A percentile compares a stretch with the other conserved stretches of the same genome.
These are phyloP conservation scores for Eucalyptus grandis DNA, from an alignment of 345 rosid species.

Conservation along the genomic window DNA sequence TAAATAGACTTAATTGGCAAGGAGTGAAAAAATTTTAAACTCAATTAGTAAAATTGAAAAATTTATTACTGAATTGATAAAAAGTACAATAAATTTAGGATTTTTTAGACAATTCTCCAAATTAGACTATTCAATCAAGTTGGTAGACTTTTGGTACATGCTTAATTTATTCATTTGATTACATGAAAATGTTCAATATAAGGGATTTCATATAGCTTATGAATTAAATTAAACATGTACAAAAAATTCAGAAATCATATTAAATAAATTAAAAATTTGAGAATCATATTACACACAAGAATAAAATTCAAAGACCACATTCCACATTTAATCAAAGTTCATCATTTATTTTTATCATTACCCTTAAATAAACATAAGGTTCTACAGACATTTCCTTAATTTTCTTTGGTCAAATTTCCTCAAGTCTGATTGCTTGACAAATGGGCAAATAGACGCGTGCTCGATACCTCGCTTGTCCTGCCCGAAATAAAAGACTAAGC, in stretches of 20 bases:
- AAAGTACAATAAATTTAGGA: rapidly evolving
- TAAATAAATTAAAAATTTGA: no score
- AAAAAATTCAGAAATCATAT: no score
- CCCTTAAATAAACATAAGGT: neutral
- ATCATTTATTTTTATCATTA: neutral
- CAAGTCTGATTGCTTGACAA: neutral
- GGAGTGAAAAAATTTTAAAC: rapidly evolving
- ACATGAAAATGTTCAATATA: no score
- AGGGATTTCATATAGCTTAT: neutral
- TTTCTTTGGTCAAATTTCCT: neutral
- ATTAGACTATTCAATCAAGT: no score
- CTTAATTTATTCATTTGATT: no score
- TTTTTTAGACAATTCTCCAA: no score
- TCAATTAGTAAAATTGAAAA: rapidly evolving
- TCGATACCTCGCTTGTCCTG: neutral
- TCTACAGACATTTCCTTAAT: neutral
- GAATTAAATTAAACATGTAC: no score
- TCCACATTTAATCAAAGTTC: neutral
- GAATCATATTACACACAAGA: neutral
- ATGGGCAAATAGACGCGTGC: neutral
- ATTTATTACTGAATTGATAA: rapidly evolving
- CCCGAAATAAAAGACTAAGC: neutral
- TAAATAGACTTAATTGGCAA: rapidly evolving
- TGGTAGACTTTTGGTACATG: no score
- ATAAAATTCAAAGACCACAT: neutral